Evolutionary conservation across 345 rosid genomes (phyloP), one percentile per base, ranked within the genome.

Genomic region (Eucalyptus polybractea): DNA sequence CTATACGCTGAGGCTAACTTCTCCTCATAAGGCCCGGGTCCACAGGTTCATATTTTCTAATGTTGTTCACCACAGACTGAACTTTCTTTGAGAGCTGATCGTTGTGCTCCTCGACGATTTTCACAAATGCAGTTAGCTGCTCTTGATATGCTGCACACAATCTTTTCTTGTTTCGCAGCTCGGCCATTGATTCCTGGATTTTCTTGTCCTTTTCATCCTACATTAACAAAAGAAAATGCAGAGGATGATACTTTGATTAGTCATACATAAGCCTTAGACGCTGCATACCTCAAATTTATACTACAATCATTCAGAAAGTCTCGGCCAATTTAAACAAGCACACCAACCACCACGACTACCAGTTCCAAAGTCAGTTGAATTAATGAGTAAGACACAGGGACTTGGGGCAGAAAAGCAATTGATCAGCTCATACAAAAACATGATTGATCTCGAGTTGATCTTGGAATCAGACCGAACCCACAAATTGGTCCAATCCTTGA

Each of bases 201-300:
- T 89, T 89, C 80, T 80, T 89, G 88, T 89, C 93, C 90, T 91
- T 91, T 33, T 90, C 90, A 45, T 89, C 90, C 93, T 90, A 29
- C 86, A 44, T 54, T 31, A 72, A 60, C 58, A 87, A 47, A 50
- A 87, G 88, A 81, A 53, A 56, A 83, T 67, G 24, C 42, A 85
- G 62, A 51, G 60, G 56, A 53, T 8, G 47, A 81, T 19, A 53
- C 3, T 17, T 33, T 25, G 45, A 80, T 50, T 37, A 24, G 24
- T 29, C 11, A 72, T 37, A 29, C 22, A 47, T 6, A 24, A 19
- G 14, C 54, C 37, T 1, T 22, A 54, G 37, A 21, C 29, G 31
- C 49, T 53, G 27, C 22, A 58, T 31, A 29, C 65, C 37, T 67
- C 40, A 67, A 31, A 50, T 31, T 67, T 15, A 7, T 7, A 17